A percentile compares a stretch with the other conserved stretches of the same genome.
These are phyloP conservation scores for Lipomyces starkeyi DNA, from an alignment of 805 yeast species.

Conservation along the genomic window DNA sequence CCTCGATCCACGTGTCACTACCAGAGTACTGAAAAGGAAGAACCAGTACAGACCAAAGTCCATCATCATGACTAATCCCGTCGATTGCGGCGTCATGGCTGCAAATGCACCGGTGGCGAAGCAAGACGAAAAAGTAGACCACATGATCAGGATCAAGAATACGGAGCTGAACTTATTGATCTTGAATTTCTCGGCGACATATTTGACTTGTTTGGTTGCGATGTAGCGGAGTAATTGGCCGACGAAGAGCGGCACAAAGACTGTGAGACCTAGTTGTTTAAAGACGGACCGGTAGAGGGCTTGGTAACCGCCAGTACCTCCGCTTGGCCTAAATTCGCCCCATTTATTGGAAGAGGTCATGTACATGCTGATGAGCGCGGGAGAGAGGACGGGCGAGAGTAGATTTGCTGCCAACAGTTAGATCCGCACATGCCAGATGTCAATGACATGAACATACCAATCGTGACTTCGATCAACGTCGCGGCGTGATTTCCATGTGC, in stretches of 20 bases:
- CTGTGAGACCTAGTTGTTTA: constrained; percentile 87
- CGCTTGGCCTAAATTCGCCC: constrained; percentile 40
- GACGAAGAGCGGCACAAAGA: constrained; percentile 82
- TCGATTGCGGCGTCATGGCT: constrained; percentile 66
- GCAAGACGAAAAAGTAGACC: constrained; percentile 54
- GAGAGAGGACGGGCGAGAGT: constrained; percentile 85
- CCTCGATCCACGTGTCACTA: constrained; percentile 63
- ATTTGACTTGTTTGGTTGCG: constrained; percentile 66
- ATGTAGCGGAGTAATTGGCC: constrained; percentile 82
- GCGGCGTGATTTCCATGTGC: constrained; percentile 86
- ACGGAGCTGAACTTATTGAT: constrained; percentile 76
- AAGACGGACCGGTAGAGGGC: constrained; percentile 74
- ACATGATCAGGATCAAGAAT: constrained; percentile 78
- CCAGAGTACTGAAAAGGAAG: constrained; percentile 68
- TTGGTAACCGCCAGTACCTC: constrained; percentile 38
- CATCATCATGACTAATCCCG: constrained; percentile 79
- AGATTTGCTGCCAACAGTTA: constrained; percentile 52
- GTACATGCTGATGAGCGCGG: constrained; percentile 80
- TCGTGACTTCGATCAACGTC: constrained; percentile 81
- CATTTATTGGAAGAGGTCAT: constrained; percentile 76
- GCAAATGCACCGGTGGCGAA: constrained; percentile 82
- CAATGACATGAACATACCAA: constrained; percentile 53
- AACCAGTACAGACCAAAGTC: constrained; percentile 79
- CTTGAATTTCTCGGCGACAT: constrained; percentile 62
- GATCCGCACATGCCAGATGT: not conserved